phyloP scores from a whole-genome alignment of 495 filamentous ascomycete species.

The Annulohypoxylon bovei region DNA sequence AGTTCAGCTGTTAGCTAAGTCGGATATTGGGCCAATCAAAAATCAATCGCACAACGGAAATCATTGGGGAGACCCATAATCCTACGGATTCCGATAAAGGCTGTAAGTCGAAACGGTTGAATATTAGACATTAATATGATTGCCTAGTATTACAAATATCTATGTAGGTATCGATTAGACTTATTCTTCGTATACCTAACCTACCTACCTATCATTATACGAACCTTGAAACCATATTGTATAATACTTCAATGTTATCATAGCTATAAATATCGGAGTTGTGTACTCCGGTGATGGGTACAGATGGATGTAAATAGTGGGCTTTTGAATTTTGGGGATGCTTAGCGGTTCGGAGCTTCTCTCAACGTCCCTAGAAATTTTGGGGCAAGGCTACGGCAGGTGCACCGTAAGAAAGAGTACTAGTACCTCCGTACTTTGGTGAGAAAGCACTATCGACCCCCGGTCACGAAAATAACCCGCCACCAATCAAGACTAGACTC shows the following conservation, averaged over 20 bases:
- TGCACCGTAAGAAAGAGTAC: neutral
- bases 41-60: constrained; percentile 44
- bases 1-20: constrained; percentile 5
- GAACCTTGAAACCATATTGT: neutral
- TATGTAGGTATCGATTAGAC: no score
- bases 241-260: neutral
- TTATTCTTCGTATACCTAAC: no score
- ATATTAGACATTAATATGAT: neutral
- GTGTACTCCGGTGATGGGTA: constrained; percentile 4
- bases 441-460: constrained; percentile 7
- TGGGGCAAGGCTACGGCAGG: constrained; percentile 30
- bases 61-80: constrained; percentile 48
- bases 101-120: neutral
- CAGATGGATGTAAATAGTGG: constrained; percentile 2
- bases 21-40: constrained; percentile 38
- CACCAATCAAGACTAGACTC: constrained; percentile 42
- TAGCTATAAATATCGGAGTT: constrained; percentile 1
- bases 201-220: no score
- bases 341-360: constrained; percentile 37
- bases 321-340: neutral
- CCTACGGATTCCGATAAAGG: constrained; percentile 37
- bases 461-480: constrained; percentile 29
- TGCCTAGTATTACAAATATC: no score
- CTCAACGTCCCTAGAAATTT: constrained; percentile 40
- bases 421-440: constrained; percentile 29